A percentile compares a stretch with the other conserved stretches of the same genome.
phyloP scores from a whole-genome alignment of 495 filamentous ascomycete species.

The Neurospora africana region DNA sequence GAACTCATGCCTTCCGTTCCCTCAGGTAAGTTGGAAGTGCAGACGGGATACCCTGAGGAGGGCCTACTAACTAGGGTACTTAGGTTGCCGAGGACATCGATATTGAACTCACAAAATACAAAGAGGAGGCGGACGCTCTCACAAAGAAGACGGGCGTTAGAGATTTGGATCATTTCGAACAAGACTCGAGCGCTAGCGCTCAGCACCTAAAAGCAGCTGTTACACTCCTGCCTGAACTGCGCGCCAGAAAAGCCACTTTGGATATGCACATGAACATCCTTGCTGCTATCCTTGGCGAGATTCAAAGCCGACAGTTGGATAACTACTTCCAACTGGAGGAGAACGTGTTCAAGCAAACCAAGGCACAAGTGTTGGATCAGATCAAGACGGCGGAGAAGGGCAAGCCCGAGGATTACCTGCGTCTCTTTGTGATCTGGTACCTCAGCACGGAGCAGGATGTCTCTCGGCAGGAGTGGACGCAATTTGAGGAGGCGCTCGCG shows the following conservation, averaged over 20 bases:
- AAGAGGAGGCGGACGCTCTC: constrained; percentile 88
- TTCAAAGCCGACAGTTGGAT: constrained; percentile 72
- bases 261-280: constrained; percentile 94
- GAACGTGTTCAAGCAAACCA: constrained; percentile 84
- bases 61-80: background rate
- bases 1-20: constrained; percentile 88
- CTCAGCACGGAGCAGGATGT: constrained; percentile 90
- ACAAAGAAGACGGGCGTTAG: constrained; percentile 91
- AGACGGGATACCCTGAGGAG: background rate
- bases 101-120: constrained; percentile 82
- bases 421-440: constrained; percentile 96
- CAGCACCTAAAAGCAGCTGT: constrained; percentile 95
- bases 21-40: constrained; percentile 50
- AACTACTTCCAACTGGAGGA: constrained; percentile 96
- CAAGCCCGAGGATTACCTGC: constrained; percentile 75
- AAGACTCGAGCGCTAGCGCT: constrained; percentile 76
- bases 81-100: constrained; percentile 33
- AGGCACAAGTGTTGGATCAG: constrained; percentile 78
- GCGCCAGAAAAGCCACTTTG: constrained; percentile 79
- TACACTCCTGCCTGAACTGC: constrained; percentile 80
- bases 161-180: constrained; percentile 87
- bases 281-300: constrained; percentile 18
- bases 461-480: constrained; percentile 65
- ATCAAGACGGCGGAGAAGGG: constrained; percentile 76
- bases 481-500: constrained; percentile 79